phyloP scores from a whole-genome alignment of 2,329 filamentous ascomycete genomes.

The Penicillium hordei region DNA sequence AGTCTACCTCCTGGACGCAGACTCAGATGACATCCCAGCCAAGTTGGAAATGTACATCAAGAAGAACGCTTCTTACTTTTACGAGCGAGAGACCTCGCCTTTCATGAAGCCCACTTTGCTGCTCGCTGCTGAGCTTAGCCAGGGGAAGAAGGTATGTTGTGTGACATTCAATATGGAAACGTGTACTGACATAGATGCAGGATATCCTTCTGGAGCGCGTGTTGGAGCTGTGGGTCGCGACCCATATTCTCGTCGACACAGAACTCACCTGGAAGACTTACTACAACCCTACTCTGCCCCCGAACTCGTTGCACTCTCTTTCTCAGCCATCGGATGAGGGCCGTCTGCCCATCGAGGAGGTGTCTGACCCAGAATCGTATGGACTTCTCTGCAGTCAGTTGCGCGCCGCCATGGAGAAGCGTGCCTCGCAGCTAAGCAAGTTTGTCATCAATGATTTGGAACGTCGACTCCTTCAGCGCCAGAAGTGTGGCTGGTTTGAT shows the following conservation, averaged over 20 bases:
- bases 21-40: slow-evolving; percentile 50
- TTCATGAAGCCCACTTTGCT: slow-evolving; percentile 54
- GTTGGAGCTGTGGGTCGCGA: slow-evolving; percentile 58
- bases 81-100: slow-evolving; percentile 50
- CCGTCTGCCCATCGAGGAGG: slow-evolving; percentile 41
- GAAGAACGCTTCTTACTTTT: slow-evolving; percentile 47
- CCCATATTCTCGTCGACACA: slow-evolving; percentile 53
- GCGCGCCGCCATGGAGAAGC: slow-evolving; percentile 56
- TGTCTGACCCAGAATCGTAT: slow-evolving; percentile 47
- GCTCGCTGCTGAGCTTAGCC: slow-evolving; percentile 39
- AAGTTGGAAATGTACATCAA: slow-evolving; percentile 58
- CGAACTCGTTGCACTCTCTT: slow-evolving; percentile 38
- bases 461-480: slow-evolving; percentile 58
- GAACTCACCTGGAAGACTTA: slow-evolving; percentile 52
- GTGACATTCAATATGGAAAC: neutral
- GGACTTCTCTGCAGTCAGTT: slow-evolving; percentile 55
- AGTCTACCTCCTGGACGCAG: slow-evolving; percentile 52
- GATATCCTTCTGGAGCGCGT: slow-evolving; percentile 45
- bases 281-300: slow-evolving; percentile 46
- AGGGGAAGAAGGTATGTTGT: slow-evolving; percentile 39
- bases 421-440: slow-evolving; percentile 54
- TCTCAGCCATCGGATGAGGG: slow-evolving; percentile 42
- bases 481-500: slow-evolving; percentile 57
- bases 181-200: neutral
- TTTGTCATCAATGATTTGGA: slow-evolving; percentile 61